Conservation (phyloP, 2,329 filamentous ascomycete species). For the Sporothrix euskadiensis region DNA sequence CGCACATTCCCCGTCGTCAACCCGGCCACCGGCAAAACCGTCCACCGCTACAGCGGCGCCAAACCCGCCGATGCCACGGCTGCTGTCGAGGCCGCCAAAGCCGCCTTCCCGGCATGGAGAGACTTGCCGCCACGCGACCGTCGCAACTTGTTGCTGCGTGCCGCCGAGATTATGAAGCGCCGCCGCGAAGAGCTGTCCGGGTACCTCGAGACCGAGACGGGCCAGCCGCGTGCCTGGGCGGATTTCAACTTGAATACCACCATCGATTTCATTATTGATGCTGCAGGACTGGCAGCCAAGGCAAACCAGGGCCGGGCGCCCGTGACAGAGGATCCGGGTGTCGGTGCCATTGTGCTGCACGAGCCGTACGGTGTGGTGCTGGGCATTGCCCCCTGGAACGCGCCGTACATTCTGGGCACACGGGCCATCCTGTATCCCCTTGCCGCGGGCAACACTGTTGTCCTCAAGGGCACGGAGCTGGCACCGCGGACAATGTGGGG, state of each 20-base stretch:
- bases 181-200: slow-evolving; percentile 60
- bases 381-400: slow-evolving; percentile 78
- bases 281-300: slow-evolving; percentile 40
- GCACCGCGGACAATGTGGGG: slow-evolving; percentile 65
- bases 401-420: slow-evolving; percentile 56
- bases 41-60: slow-evolving; percentile 38
- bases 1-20: slow-evolving; percentile 35
- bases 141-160: slow-evolving; percentile 69
- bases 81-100: slow-evolving; percentile 53
- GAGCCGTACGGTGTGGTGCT: slow-evolving; percentile 82
- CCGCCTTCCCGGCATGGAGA: slow-evolving; percentile 69
- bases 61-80: slow-evolving; percentile 36
- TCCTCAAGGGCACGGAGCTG: slow-evolving; percentile 69
- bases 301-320: slow-evolving; percentile 21
- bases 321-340: slow-evolving; percentile 8
- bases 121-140: slow-evolving; percentile 60
- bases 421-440: slow-evolving; percentile 63
- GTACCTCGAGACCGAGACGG: slow-evolving; percentile 59
- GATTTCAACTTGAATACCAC: slow-evolving; percentile 45
- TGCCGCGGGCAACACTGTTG: slow-evolving; percentile 74
- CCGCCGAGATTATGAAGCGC: slow-evolving; percentile 62
- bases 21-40: slow-evolving; percentile 37
- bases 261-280: slow-evolving; percentile 45
- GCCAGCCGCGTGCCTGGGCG: slow-evolving; percentile 43
- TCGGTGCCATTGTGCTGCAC: slow-evolving; percentile 62